A percentile compares a stretch with the other conserved stretches of the same genome.
Evolutionary conservation across 208 protist species (phyloP).

Genomic region (Leishmania guyanensis): DNA sequence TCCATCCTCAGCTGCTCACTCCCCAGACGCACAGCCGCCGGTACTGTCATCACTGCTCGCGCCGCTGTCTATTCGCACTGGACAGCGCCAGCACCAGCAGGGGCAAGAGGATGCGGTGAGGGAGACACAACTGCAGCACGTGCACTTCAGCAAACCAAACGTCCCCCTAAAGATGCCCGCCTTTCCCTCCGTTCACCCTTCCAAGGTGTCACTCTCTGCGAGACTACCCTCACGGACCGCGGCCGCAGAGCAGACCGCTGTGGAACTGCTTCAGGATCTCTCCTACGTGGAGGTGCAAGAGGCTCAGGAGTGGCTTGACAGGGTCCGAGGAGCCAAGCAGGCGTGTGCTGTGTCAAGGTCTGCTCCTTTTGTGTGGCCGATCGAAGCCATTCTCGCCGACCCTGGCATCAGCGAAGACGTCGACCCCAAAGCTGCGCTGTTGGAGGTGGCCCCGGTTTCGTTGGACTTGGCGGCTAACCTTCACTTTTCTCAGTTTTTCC

Average conservation of each 20-base stretch:
- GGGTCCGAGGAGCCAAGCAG: not conserved
- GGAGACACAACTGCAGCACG: not conserved
- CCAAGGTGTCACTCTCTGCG: not conserved
- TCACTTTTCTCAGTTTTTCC: conserved; percentile 16
- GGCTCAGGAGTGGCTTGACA: conserved; percentile 1
- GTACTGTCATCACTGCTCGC: not conserved
- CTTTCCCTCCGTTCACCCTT: not conserved
- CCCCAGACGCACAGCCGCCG: conserved; percentile 20
- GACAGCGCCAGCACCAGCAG: not conserved
- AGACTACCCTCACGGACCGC: not conserved
- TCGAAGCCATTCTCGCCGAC: not conserved
- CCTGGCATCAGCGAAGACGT: not conserved
- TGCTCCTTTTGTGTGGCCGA: not conserved
- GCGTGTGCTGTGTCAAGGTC: not conserved
- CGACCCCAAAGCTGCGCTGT: not conserved
- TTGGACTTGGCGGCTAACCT: conserved; percentile 16
- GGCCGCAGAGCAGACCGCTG: conserved; percentile 2
- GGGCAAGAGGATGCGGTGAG: not conserved
- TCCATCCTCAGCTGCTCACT: conserved; percentile 1
- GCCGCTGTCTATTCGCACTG: too few relatives aligned
- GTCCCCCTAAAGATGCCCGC: too few relatives aligned
- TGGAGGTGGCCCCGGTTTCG: conserved; percentile 9
- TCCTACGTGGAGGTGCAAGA: conserved; percentile 21
- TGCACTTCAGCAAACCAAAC: conserved; percentile 12
- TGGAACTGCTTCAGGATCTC: conserved; percentile 24